phyloP scores from a whole-genome alignment of 495 filamentous ascomycete species.

The Xylaria sp. region DNA sequence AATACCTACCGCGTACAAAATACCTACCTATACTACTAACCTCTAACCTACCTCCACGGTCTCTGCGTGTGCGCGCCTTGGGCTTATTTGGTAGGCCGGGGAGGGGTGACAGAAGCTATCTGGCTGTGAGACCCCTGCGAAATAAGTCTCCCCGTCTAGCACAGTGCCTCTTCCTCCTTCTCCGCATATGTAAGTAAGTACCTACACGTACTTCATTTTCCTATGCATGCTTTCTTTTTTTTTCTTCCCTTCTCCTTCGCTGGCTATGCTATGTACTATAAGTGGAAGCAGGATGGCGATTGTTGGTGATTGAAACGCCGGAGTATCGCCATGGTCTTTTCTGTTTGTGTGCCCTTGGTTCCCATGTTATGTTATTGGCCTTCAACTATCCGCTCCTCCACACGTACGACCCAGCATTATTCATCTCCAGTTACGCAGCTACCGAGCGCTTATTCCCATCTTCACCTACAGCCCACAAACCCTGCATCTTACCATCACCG shows the following conservation, averaged over 20 bases:
- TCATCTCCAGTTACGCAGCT: neutral
- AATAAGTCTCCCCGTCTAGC: neutral
- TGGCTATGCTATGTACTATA: conserved; percentile 10
- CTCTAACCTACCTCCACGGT: neutral
- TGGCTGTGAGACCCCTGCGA: conserved; percentile 18
- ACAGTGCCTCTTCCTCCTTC: conserved; percentile 18
- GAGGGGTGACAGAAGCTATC: conserved; percentile 16
- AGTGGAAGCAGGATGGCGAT: conserved; percentile 11
- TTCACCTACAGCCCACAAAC: conserved; percentile 7
- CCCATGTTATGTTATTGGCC: neutral
- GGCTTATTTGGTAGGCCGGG: conserved; percentile 16
- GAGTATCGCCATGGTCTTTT: conserved; percentile 13
- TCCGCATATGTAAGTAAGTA: conserved; percentile 6
- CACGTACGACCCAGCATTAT: conserved; percentile 13
- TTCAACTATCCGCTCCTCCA: conserved; percentile 10
- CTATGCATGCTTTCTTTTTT: neutral
- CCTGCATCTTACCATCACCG: neutral
- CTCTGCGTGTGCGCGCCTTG: too few relatives aligned
- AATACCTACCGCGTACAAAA: neutral
- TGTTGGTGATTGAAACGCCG: conserved; percentile 22
- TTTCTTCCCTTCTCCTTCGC: conserved; percentile 8
- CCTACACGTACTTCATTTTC: neutral
- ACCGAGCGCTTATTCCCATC: neutral
- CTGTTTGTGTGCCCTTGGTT: neutral
- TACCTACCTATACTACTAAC: too few relatives aligned